A percentile compares a stretch with the other conserved stretches of the same genome.
phyloP scores from a whole-genome alignment of 768 basidiomycete genomes.

The Strobilomyces dryophilus region DNA sequence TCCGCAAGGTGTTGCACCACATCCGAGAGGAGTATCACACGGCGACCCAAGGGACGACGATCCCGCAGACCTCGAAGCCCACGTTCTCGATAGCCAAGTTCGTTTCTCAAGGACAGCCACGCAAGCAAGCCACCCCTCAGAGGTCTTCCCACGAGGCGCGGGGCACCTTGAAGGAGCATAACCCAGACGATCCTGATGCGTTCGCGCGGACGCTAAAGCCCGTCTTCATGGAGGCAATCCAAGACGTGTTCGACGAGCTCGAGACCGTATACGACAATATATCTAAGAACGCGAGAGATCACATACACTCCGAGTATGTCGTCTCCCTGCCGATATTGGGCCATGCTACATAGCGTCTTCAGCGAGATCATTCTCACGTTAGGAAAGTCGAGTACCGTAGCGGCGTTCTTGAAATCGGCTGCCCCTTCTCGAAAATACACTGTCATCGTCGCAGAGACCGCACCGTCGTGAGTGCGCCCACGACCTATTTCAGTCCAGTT shows the following conservation, averaged over 20 bases:
- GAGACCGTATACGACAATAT: constrained; percentile 95
- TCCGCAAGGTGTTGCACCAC: constrained; percentile 88
- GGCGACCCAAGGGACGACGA: constrained; percentile 50
- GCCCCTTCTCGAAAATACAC: constrained; percentile 90
- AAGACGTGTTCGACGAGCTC: constrained; percentile 93
- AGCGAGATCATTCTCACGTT: constrained; percentile 95
- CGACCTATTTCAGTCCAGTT: background rate
- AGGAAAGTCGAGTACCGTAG: constrained; percentile 92
- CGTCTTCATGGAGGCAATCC: constrained; percentile 93
- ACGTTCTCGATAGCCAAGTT: constrained; percentile 78
- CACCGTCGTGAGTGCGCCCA: constrained; percentile 68
- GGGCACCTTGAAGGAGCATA: constrained; percentile 60
- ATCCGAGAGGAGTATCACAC: constrained; percentile 94
- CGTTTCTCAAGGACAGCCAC: constrained; percentile 73
- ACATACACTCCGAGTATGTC: constrained; percentile 95
- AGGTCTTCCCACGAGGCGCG: constrained; percentile 46
- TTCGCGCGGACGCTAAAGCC: constrained; percentile 82
- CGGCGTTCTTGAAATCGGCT: constrained; percentile 88
- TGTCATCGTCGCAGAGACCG: constrained; percentile 93
- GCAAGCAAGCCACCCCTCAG: constrained; percentile 36
- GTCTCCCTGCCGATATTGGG: background rate
- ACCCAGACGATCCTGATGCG: constrained; percentile 73
- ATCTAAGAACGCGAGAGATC: constrained; percentile 90
- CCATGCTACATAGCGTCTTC: background rate
- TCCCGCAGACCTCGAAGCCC: constrained; percentile 34